phyloP scores from a whole-genome alignment of 257 asterid species.

The Capsicum rhomboideum region DNA sequence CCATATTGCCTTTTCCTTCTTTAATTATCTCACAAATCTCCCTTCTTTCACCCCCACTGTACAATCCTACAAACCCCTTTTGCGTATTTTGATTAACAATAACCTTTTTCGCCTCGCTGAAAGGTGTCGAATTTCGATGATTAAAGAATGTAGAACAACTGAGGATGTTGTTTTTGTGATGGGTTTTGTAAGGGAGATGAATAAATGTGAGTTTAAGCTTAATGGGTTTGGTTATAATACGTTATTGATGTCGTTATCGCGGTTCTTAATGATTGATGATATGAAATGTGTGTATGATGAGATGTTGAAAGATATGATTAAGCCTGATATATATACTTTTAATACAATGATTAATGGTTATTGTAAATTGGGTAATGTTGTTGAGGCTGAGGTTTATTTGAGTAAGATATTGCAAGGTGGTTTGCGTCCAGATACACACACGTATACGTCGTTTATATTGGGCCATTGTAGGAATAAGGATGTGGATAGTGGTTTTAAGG shows the following conservation, averaged over 20 bases:
- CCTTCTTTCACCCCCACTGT: conserved; percentile 49
- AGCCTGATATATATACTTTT: conserved; percentile 64
- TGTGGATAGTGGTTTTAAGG: conserved; percentile 33
- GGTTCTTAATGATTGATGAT: conserved; percentile 46
- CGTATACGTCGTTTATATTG: conserved; percentile 62
- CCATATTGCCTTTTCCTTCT: conserved; percentile 40
- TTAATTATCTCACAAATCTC: conserved; percentile 28
- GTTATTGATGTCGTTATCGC: conserved; percentile 47
- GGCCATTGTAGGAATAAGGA: conserved; percentile 69
- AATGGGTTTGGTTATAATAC: conserved; percentile 46
- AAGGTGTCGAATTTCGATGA: conserved; percentile 37
- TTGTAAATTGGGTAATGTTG: conserved; percentile 62
- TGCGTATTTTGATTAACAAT: conserved; percentile 40
- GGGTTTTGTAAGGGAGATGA: conserved; percentile 36
- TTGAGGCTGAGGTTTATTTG: conserved; percentile 44
- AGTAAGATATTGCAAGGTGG: conserved; percentile 55
- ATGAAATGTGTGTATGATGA: conserved; percentile 50
- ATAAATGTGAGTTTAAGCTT: conserved; percentile 32
- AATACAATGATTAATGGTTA: conserved; percentile 63
- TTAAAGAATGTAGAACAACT: conserved; percentile 37
- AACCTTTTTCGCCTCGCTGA: conserved; percentile 36
- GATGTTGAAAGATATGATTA: conserved; percentile 51
- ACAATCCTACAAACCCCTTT: conserved; percentile 35
- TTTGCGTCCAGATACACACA: conserved; percentile 60
- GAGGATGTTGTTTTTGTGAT: conserved; percentile 35